Percentiles rank a stretch among this genome's conserved stretches.
Evolutionary conservation across 2,329 filamentous ascomycete genomes (phyloP).

Genomic region (Sclerotinia nivalis): DNA sequence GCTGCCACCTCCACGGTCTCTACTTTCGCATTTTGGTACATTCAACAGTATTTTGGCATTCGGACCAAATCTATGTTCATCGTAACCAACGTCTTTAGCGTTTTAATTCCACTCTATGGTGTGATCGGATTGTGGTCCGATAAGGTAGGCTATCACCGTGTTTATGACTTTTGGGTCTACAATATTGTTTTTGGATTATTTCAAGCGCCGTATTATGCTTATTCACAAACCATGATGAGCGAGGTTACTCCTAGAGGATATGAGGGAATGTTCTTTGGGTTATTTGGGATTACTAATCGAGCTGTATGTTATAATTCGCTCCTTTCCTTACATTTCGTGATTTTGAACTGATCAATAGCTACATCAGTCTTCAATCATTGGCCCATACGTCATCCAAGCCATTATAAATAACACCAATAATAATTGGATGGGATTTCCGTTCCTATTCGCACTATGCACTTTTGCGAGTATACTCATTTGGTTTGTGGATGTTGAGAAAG

Average conservation of each 20-base stretch:
- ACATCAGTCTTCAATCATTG: slow-evolving; percentile 46
- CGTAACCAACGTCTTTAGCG: slow-evolving; percentile 45
- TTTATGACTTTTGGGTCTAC: slow-evolving; percentile 46
- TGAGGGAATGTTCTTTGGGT: slow-evolving; percentile 48
- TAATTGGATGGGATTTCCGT: slow-evolving; percentile 48
- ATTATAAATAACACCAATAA: slow-evolving; percentile 47
- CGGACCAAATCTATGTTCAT: slow-evolving; percentile 47
- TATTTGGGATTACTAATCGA: slow-evolving; percentile 48
- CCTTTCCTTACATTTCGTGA: not conserved
- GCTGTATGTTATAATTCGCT: slow-evolving; percentile 40
- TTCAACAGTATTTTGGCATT: slow-evolving; percentile 46
- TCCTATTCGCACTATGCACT: slow-evolving; percentile 44
- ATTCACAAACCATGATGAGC: slow-evolving; percentile 48
- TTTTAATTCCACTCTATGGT: slow-evolving; percentile 47
- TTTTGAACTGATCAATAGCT: not conserved
- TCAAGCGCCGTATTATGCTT: slow-evolving; percentile 48
- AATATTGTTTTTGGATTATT: slow-evolving; percentile 47
- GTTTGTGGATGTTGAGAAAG: slow-evolving; percentile 46
- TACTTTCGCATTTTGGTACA: slow-evolving; percentile 47
- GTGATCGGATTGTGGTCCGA: slow-evolving; percentile 46
- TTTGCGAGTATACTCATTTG: slow-evolving; percentile 44
- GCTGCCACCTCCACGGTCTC: slow-evolving; percentile 44
- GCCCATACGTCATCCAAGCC: slow-evolving; percentile 47
- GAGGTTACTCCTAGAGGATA: slow-evolving; percentile 47
- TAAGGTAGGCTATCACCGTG: slow-evolving; percentile 45